These are phyloP conservation scores for Solanum neorickii DNA, from an alignment of 257 asterid genomes.

Conservation along the genomic window DNA sequence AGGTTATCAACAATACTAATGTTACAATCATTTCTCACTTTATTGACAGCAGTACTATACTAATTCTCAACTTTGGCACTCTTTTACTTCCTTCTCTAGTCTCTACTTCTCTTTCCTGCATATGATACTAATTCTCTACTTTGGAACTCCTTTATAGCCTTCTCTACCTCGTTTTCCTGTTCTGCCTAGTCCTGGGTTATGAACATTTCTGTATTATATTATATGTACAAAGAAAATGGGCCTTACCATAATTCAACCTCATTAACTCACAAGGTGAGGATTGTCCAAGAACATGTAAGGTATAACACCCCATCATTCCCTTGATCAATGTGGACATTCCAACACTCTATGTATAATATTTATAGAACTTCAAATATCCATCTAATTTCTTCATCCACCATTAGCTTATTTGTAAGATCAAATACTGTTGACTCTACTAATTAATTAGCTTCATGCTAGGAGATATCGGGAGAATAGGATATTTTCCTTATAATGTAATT, in stretches of 20 bases:
- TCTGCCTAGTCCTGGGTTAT: background rate
- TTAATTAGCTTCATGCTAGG: background rate
- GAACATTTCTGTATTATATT: background rate
- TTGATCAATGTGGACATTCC: background rate
- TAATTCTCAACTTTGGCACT: background rate
- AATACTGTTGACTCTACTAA: background rate
- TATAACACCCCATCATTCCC: background rate
- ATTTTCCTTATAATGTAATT: background rate
- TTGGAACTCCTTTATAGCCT: background rate
- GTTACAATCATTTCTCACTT: background rate
- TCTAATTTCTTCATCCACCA: background rate
- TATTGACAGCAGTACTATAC: background rate
- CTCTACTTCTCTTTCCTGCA: background rate
- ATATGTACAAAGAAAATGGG: background rate
- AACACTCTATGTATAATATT: background rate
- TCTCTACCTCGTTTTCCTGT: background rate
- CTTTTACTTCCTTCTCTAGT: background rate
- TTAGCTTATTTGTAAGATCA: background rate
- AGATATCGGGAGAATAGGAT: background rate
- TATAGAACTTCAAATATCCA: background rate
- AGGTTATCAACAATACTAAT: background rate
- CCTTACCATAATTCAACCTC: background rate
- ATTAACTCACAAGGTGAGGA: background rate
- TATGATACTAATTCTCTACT: background rate
- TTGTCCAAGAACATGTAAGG: background rate